Percentiles rank a stretch among this genome's conserved stretches.
phyloP scores from a whole-genome alignment of 1,284 basidiomycete species.

The Psilocybe mexicana region DNA sequence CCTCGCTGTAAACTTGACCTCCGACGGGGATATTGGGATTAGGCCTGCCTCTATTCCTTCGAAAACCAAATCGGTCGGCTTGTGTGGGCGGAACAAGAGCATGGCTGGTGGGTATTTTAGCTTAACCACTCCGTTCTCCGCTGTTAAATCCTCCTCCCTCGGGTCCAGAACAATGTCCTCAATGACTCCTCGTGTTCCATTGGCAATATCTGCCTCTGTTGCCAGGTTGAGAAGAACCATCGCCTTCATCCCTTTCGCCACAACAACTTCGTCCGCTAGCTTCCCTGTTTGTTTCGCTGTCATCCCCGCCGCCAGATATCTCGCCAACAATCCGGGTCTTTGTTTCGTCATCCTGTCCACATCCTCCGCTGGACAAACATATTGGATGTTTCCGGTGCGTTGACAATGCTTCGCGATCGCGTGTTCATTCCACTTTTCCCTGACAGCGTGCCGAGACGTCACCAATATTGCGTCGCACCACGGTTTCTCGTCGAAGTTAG shows the following conservation, averaged over 20 bases:
- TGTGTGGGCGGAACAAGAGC: constrained; percentile 35
- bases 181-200: constrained; percentile 38
- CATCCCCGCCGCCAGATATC: constrained; percentile 1
- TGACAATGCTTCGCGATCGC: constrained; percentile 19
- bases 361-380: constrained; percentile 27
- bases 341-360: constrained; percentile 1
- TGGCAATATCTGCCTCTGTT: constrained; percentile 42
- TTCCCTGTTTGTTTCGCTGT: neutral
- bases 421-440: constrained; percentile 33
- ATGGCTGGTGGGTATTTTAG: constrained; percentile 28
- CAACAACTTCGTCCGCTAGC: constrained; percentile 22
- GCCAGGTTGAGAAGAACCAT: constrained; percentile 43
- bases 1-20: neutral
- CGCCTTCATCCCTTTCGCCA: constrained; percentile 42
- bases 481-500: constrained; percentile 18
- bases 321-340: neutral
- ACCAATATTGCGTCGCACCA: constrained; percentile 34
- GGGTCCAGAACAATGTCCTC: constrained; percentile 33
- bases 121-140: too few species aligned
- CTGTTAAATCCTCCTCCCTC: too few species aligned
- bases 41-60: constrained; percentile 27
- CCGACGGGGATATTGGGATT: constrained; percentile 26
- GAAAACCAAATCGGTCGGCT: constrained; percentile 24
- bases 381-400: constrained; percentile 14
- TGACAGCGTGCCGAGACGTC: constrained; percentile 36